Base-by-base conservation (phyloP, 371 early-diverging fungal genomes). In the Haplosporangium sp. region DNA sequence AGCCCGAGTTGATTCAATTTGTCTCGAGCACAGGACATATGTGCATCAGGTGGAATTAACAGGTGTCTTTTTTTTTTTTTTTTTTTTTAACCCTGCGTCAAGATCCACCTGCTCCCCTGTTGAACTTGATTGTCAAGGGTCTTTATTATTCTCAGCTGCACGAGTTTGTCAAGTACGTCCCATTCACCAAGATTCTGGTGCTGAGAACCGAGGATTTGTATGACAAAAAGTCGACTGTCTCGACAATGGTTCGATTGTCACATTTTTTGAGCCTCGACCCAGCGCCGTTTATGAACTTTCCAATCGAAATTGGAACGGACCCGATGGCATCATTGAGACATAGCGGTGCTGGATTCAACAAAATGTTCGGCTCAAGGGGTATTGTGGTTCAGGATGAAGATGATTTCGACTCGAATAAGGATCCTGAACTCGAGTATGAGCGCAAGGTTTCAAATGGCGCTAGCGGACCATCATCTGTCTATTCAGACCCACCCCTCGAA, bases 61-160 rank as follows among this genome's bases (percentile, higher is more conserved):
- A 29, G 29, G 29, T 29, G 29, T 29, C 29, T 2, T 29, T 29
- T n/a, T n/a, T n/a, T n/a, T 50, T 20, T 46, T 59, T 40, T 38
- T 20, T 10, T 50, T 36, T 52, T 29, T 29, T 29, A 29, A 29
- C 4, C 4, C 4, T 29, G 29, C 29, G 29, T 42, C 23, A 50
- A 74, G 76, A 76, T 23, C 71, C 76, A 9, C 64, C 76, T n/a
- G 67, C 64, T 20, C 76, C 76, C 40, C 38, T 76, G 29, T 38
- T 76, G 56, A 62, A 76, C 50, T 36, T 76, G 52, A 66, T 76
- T 51, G 76, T 76, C 67, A 76, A 76, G 41, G 76, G 76, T 16
- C 64, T 76, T 12, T 76, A 76, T 45, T 76, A 76, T 47, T 76
- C 76, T n/a, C 76, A 76, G 50, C 50, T 76, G 59, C 76, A 76